Conservation (phyloP, 2,329 filamentous ascomycete species). For the Magnaporthiopsis incrustans region DNA sequence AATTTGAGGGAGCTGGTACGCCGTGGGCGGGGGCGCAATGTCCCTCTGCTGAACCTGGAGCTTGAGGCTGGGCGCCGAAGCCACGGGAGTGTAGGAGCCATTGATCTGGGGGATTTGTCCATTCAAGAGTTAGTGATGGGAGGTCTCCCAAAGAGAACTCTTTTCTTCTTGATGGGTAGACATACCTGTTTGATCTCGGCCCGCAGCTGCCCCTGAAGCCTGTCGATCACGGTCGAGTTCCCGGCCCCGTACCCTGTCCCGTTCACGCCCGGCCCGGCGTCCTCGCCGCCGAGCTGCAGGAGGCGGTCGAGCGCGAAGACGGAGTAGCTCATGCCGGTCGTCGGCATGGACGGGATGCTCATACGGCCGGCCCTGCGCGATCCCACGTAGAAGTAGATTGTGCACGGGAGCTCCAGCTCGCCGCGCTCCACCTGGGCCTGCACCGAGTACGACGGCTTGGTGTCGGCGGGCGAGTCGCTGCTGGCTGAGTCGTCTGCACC, state of each 20-base stretch:
- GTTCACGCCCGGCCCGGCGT: neutral
- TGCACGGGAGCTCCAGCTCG: slow-evolving; percentile 26
- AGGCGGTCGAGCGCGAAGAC: slow-evolving; percentile 19
- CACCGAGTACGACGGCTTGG: slow-evolving; percentile 23
- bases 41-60: neutral
- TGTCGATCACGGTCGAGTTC: neutral
- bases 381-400: slow-evolving; percentile 22
- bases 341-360: slow-evolving; percentile 27
- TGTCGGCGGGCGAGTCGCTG: too few species aligned
- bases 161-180: neutral
- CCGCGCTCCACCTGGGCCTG: slow-evolving; percentile 25
- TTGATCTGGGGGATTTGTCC: neutral
- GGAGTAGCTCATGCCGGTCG: slow-evolving; percentile 20
- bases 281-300: neutral
- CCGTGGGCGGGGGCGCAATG: neutral
- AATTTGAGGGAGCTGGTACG: neutral
- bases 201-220: neutral
- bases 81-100: neutral
- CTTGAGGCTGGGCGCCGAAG: neutral
- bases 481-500: neutral
- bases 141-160: neutral
- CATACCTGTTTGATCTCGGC: slow-evolving; percentile 4
- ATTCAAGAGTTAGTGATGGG: too few species aligned
- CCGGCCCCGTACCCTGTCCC: neutral
- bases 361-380: slow-evolving; percentile 21